Conservation (phyloP, 2,329 filamentous ascomycete species). For the Aspergillus alliaceus region DNA sequence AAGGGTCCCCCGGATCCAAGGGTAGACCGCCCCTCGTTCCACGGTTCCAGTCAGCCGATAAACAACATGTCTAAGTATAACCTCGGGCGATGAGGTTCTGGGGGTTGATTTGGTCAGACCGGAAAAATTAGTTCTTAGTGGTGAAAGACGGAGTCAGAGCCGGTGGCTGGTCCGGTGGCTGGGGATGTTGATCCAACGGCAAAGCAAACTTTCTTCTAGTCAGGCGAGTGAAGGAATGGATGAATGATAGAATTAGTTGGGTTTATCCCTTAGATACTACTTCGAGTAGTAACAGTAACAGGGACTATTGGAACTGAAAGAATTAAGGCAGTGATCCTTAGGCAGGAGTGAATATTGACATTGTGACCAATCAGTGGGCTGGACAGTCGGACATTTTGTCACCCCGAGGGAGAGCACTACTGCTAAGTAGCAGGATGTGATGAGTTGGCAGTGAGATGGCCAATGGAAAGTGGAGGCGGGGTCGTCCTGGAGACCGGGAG, state of each 20-base stretch:
- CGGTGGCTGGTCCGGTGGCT: conserved; percentile 10
- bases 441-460: conserved; percentile 21
- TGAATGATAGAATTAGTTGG: background rate
- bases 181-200: background rate
- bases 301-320: no score
- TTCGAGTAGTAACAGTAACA: no score
- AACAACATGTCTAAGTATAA: no score
- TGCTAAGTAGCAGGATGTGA: no score
- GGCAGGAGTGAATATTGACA: background rate
- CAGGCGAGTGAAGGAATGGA: background rate
- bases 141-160: background rate
- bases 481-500: conserved; percentile 7
- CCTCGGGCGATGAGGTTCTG: no score
- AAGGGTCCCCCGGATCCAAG: background rate
- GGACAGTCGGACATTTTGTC: background rate
- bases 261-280: no score
- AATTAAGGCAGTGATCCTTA: background rate
- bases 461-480: conserved; percentile 5
- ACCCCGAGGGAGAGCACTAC: conserved; percentile 9
- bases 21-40: background rate
- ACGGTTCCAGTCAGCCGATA: background rate
- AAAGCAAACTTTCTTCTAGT: background rate
- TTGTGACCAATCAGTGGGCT: background rate
- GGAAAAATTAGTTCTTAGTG: background rate
- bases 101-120: background rate